Base-by-base conservation (phyloP, 2,329 filamentous ascomycete species). In the Fusarium sp. region DNA sequence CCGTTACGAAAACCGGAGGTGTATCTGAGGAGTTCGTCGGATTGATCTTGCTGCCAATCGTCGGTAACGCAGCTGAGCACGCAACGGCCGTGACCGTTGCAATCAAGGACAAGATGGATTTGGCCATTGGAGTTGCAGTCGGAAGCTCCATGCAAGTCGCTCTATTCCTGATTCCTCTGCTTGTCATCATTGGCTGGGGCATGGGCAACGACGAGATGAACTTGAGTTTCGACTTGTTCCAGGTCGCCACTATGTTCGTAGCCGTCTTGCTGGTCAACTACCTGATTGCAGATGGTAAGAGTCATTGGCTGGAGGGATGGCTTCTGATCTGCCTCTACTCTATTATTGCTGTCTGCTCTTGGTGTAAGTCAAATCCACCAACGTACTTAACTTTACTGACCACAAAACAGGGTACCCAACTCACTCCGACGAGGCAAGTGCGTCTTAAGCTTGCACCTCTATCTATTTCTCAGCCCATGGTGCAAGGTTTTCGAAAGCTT, bases 261-360 rank as follows among this genome's bases (percentile, higher is more conserved):
- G 90, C 93, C 3, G 92, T 93, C 0, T 88, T 97, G 44, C 86
- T 97, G 34, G 92, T 95, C 62, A 97, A 97, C 78, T 97, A 97
- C 77, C 81, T 97, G 45, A 93, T 97, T 51, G 86, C 91, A 22
- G 93, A 97, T 74, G 94, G 93, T 30, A 89, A 93, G 78, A 94
- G 91, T 68, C 93, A 95, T 74, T 96, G 93, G 83, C 85, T 95
- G 0, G 93, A 96, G 79, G 93, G 93, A 5, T 89, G 90, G 65
- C 81, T 95, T 62, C 80, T 96, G 34, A 91, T 94, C 55, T 92
- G 91, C 42, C 86, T 93, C 6, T 96, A 96, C 76, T 83, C 91
- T 43, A 96, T 96, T 57, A 95, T 96, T 76, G 92, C 91, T 14
- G 83, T 89, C 14, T 90, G 87, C 74, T 83, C 87, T n/a, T 89